These are phyloP conservation scores for Exobasidium cylindrosporum DNA, from an alignment of 1,284 basidiomycete species.

Conservation along the genomic window DNA sequence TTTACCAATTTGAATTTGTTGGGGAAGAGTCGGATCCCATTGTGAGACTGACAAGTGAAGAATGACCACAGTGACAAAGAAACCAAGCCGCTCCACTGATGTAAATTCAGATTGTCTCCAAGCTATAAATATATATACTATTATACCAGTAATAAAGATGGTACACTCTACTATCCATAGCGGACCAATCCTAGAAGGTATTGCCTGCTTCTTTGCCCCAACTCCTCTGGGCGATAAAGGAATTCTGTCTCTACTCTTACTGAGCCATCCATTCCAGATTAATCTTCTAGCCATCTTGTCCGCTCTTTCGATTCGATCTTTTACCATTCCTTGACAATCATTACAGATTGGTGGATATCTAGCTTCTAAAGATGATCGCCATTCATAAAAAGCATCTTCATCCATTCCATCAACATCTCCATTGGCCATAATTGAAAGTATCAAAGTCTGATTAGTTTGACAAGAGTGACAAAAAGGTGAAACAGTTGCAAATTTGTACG, in stretches of 20 bases:
- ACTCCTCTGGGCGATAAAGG: too few species aligned
- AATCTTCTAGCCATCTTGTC: slow-evolving; percentile 3
- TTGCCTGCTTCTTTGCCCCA: too few species aligned
- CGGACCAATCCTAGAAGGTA: too few species aligned
- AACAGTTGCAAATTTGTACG: not conserved
- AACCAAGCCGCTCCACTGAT: not conserved
- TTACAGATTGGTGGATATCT: slow-evolving; percentile 4
- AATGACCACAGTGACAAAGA: not conserved
- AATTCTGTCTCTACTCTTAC: not conserved
- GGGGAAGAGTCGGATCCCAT: slow-evolving; percentile 3
- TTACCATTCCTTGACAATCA: not conserved
- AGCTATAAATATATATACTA: not conserved
- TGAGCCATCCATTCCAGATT: not conserved
- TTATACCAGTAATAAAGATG: not conserved
- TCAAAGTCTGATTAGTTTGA: slow-evolving; percentile 44
- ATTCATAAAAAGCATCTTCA: slow-evolving; percentile 16
- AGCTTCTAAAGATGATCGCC: slow-evolving; percentile 20
- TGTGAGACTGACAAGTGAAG: not conserved
- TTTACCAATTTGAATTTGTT: not conserved
- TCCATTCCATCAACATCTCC: slow-evolving; percentile 34
- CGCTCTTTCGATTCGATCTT: not conserved
- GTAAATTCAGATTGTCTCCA: not conserved
- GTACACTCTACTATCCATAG: not conserved
- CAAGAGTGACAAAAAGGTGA: slow-evolving; percentile 42
- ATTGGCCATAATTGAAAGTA: slow-evolving; percentile 41